Base-by-base conservation (phyloP, 1,139 yeast genomes). In the Debaryomyces nepalensis region DNA sequence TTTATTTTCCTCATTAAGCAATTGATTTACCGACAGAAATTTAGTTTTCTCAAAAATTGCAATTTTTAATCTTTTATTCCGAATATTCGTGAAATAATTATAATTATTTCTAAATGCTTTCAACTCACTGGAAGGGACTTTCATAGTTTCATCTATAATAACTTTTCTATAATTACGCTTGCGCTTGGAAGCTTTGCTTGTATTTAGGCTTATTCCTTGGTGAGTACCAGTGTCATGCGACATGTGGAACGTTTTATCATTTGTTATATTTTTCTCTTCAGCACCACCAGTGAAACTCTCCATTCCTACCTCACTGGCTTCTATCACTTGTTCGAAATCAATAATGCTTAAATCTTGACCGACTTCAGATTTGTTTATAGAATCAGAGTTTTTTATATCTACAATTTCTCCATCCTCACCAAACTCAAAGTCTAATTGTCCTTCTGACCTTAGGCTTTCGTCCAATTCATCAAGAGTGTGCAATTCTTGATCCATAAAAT, bases 341-440 rank as follows among this genome's bases (percentile, higher is more conserved):
- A 41, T 41, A 14, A 41, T 27, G 15, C 39, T 26, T 9, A 32
- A 27, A 24, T 30, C 34, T 8, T 32, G 34, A 8, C 31, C 38
- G 7, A 9, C 37, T 5, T 31, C 24, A 6, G 20, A 30, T 16
- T 22, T 32, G 7, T 26, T 26, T 14, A 22, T 26, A 15, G 26
- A n/a, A 14, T 42, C n/a, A n/a, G n/a, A n/a, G n/a, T n/a, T n/a
- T n/a, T n/a, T 15, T 30, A 5, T 48, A 39, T 8, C 48, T 29
- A 35, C 50, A 44, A 40, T 51, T 32, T 45, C 51, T 12, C 55
- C 58, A 26, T 53, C 50, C 16, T 46, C 36, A 40, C 53, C 43
- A 33, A 55, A 51, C 20, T 52, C 54, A 43, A 55, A 50, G 27
- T 48, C 51, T 12, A 35, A 21, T 11, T 15, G 24, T n/a, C 32